Conservation (phyloP, 352 stramenopile species). For the Pythium guiyangense region DNA sequence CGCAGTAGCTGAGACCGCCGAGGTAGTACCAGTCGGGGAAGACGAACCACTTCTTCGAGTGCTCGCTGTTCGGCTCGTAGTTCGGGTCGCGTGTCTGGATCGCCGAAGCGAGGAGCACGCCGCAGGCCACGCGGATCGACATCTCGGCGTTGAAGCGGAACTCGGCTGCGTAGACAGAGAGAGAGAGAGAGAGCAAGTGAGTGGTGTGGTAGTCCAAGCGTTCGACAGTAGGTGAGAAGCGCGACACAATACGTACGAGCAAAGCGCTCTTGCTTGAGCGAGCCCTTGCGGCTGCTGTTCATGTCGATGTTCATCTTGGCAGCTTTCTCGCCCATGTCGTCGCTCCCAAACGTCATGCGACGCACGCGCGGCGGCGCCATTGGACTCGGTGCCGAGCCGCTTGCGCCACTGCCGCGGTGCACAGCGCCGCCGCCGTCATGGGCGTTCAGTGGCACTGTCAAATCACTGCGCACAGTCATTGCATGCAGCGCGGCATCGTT, state of each 20-base stretch:
- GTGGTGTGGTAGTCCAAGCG: background rate
- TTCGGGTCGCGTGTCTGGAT: constrained; percentile 59
- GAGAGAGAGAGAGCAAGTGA: too few species aligned
- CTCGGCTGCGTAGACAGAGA: constrained; percentile 34
- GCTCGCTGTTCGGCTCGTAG: constrained; percentile 32
- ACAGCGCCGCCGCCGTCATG: constrained; percentile 6
- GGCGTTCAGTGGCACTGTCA: constrained; percentile 28
- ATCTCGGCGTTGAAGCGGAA: constrained; percentile 70
- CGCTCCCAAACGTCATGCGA: constrained; percentile 45
- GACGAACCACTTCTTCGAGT: constrained; percentile 68
- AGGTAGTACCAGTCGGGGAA: constrained; percentile 67
- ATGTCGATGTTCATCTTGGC: constrained; percentile 69
- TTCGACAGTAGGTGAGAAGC: too few species aligned
- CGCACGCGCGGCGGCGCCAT: constrained; percentile 26
- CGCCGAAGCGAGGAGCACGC: constrained; percentile 61
- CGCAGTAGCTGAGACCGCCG: constrained; percentile 74
- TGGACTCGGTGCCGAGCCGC: constrained; percentile 18
- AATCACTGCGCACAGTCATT: constrained; percentile 14
- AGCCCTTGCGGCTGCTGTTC: constrained; percentile 43
- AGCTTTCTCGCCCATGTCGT: constrained; percentile 55
- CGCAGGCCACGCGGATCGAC: constrained; percentile 56
- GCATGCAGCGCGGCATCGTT: background rate
- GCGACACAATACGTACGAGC: constrained; percentile 41
- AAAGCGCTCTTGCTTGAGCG: constrained; percentile 42
- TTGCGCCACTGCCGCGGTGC: constrained; percentile 5